phyloP scores from a whole-genome alignment of 352 stramenopile species.

The Pythium dissimile region DNA sequence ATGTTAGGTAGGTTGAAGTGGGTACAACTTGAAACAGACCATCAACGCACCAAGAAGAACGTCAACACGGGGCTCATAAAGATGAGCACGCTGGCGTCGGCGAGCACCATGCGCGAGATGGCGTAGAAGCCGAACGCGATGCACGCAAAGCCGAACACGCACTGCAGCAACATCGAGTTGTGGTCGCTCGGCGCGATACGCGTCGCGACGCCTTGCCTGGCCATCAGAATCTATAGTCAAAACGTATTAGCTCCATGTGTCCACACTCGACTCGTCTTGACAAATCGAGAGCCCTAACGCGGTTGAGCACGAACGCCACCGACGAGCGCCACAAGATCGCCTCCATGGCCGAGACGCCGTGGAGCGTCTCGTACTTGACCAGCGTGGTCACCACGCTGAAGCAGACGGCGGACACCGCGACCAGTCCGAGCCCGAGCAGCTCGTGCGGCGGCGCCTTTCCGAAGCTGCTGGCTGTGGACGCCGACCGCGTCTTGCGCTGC shows the following conservation, averaged over 20 bases:
- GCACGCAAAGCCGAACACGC: slow-evolving; percentile 44
- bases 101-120: slow-evolving; percentile 70
- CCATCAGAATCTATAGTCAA: slow-evolving; percentile 33
- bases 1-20: neutral
- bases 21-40: neutral
- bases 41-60: slow-evolving; percentile 50
- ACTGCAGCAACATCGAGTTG: slow-evolving; percentile 35
- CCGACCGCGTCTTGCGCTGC: neutral
- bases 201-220: slow-evolving; percentile 20
- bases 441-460: slow-evolving; percentile 1
- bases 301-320: slow-evolving; percentile 45
- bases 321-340: slow-evolving; percentile 53
- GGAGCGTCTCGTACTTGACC: slow-evolving; percentile 55
- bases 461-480: too few species aligned
- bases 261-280: neutral
- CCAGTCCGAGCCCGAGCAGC: slow-evolving; percentile 32
- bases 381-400: slow-evolving; percentile 53
- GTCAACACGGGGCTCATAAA: slow-evolving; percentile 63
- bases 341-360: slow-evolving; percentile 38
- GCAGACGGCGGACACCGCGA: slow-evolving; percentile 48
- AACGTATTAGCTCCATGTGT: too few species aligned
- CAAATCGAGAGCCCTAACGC: slow-evolving; percentile 6
- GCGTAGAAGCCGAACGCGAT: slow-evolving; percentile 68
- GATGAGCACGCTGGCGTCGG: slow-evolving; percentile 60
- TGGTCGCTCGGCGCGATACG: slow-evolving; percentile 22